Evolutionary conservation across 352 stramenopile species (phyloP).

Genomic region (Globisporangium cystogenes): DNA sequence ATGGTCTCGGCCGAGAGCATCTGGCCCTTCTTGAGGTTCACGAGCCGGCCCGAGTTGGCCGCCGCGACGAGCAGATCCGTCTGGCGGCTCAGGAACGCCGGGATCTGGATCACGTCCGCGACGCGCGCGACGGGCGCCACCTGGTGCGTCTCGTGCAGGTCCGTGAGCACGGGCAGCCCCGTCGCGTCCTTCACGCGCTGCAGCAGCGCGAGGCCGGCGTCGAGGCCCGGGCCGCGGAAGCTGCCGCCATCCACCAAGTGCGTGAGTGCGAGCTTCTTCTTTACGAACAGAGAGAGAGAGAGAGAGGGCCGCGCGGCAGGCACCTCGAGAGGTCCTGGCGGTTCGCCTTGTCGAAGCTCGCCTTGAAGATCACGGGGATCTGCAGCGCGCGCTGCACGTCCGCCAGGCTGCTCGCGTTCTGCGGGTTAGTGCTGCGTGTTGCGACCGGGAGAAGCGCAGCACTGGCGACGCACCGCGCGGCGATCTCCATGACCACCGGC

Average conservation of each 20-base stretch:
- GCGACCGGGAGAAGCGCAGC: no score
- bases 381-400: conserved; percentile 42
- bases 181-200: conserved; percentile 65
- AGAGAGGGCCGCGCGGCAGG: not conserved
- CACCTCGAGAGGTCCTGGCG: conserved; percentile 67
- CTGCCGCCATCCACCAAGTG: conserved; percentile 20
- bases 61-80: conserved; percentile 81
- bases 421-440: not conserved
- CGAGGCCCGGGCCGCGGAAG: conserved; percentile 72
- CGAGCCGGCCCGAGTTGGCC: conserved; percentile 62
- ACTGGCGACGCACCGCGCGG: conserved; percentile 52
- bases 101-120: conserved; percentile 84
- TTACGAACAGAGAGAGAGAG: no score
- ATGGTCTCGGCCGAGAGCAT: conserved; percentile 85
- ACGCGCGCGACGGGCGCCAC: conserved; percentile 58
- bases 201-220: conserved; percentile 64
- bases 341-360: conserved; percentile 89
- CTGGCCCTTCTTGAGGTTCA: conserved; percentile 89
- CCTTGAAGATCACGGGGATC: conserved; percentile 86
- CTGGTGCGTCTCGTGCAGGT: conserved; percentile 85
- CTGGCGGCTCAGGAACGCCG: conserved; percentile 85
- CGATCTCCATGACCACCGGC: conserved; percentile 59
- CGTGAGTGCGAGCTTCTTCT: no score
- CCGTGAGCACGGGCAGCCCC: conserved; percentile 73
- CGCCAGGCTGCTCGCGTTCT: conserved; percentile 33